Evolutionary conservation across 768 basidiomycete species (phyloP).

Genomic region (Candolleomyces aberdarensis): DNA sequence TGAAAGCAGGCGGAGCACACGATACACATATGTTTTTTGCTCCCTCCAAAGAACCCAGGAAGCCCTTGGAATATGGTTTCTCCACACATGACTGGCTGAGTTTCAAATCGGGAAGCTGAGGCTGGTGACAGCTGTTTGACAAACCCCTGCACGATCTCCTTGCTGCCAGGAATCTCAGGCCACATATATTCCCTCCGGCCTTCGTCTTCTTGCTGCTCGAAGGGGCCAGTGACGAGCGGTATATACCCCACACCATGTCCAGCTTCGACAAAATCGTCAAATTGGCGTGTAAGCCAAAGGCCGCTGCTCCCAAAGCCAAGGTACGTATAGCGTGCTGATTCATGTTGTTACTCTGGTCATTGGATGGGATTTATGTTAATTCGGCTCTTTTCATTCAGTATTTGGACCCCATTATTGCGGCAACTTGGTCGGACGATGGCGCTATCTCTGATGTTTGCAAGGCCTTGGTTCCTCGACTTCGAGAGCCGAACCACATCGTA

Average conservation of each 20-base stretch:
- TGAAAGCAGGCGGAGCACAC: too few relatives aligned
- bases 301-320: conserved; percentile 94
- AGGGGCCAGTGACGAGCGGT: neutral
- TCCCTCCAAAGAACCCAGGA: too few relatives aligned
- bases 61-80: too few relatives aligned
- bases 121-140: neutral
- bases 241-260: conserved; percentile 44
- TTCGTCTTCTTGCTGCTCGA: neutral
- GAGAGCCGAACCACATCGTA: conserved; percentile 91
- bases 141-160: neutral
- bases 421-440: conserved; percentile 96
- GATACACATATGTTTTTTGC: too few relatives aligned
- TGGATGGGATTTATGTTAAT: neutral
- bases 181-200: neutral
- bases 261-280: conserved; percentile 92
- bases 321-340: conserved; percentile 32
- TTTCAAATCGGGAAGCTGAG: conserved; percentile 19
- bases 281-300: conserved; percentile 95
- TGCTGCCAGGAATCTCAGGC: neutral
- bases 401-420: conserved; percentile 92
- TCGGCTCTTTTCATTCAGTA: conserved; percentile 52
- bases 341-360: too few relatives aligned
- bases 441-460: conserved; percentile 91
- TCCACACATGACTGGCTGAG: conserved; percentile 24
- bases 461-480: conserved; percentile 77